phyloP scores from a whole-genome alignment of 257 asterid genomes.

The Leonotis leonurus region DNA sequence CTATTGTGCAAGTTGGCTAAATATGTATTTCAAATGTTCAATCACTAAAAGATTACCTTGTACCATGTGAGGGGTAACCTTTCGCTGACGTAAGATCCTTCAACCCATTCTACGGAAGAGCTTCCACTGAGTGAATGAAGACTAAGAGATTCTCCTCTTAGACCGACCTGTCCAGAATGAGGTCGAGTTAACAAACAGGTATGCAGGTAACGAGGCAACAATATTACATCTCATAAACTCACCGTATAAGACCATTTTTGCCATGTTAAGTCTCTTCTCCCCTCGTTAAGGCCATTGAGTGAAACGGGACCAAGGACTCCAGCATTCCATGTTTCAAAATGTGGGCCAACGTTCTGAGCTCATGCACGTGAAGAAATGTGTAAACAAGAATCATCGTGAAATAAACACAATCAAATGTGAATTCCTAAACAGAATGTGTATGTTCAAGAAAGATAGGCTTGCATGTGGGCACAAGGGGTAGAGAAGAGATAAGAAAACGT shows the following conservation, averaged over 20 bases:
- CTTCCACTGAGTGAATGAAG: constrained; percentile 89
- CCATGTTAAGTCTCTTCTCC: constrained; percentile 91
- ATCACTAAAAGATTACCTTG: constrained; percentile 44
- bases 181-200: background rate
- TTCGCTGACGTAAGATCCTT: constrained; percentile 50
- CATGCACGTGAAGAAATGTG: constrained; percentile 15
- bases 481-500: constrained; percentile 27
- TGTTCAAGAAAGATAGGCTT: too few relatives aligned
- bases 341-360: constrained; percentile 87
- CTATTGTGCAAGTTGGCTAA: too few relatives aligned
- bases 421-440: too few relatives aligned
- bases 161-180: constrained; percentile 59
- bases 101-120: constrained; percentile 84
- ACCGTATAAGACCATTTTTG: constrained; percentile 98
- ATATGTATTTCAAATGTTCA: background rate
- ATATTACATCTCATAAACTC: constrained; percentile 1
- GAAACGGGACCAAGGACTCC: constrained; percentile 98
- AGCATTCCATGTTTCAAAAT: constrained; percentile 96
- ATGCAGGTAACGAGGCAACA: background rate
- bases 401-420: background rate
- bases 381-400: background rate
- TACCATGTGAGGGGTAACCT: constrained; percentile 91
- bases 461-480: too few relatives aligned
- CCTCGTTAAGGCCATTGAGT: constrained; percentile 82
- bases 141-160: constrained; percentile 79